These are phyloP conservation scores for Penicillium sclerotiorum DNA, from an alignment of 2,329 filamentous ascomycete species.

Conservation along the genomic window DNA sequence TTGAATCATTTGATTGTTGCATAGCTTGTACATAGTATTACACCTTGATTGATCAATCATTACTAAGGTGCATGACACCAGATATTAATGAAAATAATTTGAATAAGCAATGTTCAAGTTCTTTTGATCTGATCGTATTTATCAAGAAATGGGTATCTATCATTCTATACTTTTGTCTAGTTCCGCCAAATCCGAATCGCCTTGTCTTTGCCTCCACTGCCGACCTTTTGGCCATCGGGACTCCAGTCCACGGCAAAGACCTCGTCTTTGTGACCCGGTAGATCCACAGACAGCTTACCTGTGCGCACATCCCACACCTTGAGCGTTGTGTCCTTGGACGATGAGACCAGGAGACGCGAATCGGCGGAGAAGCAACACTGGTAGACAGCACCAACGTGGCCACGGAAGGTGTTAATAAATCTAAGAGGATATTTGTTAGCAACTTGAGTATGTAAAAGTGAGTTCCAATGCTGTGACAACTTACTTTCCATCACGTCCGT, in stretches of 20 bases:
- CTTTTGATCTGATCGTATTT: not conserved
- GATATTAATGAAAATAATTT: too few species aligned
- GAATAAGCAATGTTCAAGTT: too few species aligned
- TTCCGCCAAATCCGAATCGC: conserved; percentile 67
- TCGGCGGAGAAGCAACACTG: conserved; percentile 92
- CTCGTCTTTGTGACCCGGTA: conserved; percentile 89
- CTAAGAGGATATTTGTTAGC: conserved; percentile 44
- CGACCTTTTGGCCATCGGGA: conserved; percentile 83
- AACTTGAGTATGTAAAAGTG: not conserved
- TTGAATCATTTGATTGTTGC: not conserved
- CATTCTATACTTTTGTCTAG: conserved; percentile 38
- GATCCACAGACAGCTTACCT: conserved; percentile 77
- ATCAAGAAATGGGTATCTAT: conserved; percentile 27
- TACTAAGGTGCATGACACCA: too few species aligned
- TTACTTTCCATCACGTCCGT: conserved; percentile 66
- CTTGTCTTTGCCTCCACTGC: conserved; percentile 92
- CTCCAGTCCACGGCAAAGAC: conserved; percentile 96
- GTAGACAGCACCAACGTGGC: conserved; percentile 89
- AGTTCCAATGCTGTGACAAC: too few species aligned
- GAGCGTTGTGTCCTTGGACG: conserved; percentile 87
- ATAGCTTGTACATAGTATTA: not conserved
- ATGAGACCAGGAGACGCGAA: conserved; percentile 82
- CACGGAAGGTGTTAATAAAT: conserved; percentile 84
- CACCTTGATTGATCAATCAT: not conserved
- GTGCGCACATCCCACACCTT: conserved; percentile 93